Percentiles rank a stretch among this genome's conserved stretches.
phyloP scores from a whole-genome alignment of 192 early-diverging fungal species.

The Coemansia sp. region DNA sequence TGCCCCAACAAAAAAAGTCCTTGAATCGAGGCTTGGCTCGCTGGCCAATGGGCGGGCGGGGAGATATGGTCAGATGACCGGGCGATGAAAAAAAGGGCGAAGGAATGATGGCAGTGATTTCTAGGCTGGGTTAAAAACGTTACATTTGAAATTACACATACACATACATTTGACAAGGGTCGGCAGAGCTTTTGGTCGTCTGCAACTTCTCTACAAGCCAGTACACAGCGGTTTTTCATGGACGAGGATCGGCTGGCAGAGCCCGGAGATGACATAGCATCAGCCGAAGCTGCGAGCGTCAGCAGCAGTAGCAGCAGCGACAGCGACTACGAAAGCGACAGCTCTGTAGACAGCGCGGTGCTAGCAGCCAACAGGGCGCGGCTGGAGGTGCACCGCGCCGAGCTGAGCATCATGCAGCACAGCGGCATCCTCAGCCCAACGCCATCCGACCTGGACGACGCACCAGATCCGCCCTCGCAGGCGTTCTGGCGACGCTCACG shows the following conservation, averaged over 20 bases:
- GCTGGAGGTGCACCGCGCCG: conserved; percentile 7
- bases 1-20: background rate
- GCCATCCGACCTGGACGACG: background rate
- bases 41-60: conserved; percentile 10
- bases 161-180: no score
- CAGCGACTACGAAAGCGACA: no score
- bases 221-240: no score
- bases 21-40: conserved; percentile 8
- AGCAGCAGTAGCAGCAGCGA: no score
- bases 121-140: no score
- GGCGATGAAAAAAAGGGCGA: background rate
- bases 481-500: conserved; percentile 11
- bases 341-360: no score
- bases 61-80: conserved; percentile 5
- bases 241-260: no score
- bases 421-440: conserved; percentile 6
- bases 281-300: no score
- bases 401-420: conserved; percentile 21
- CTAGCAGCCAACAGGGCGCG: background rate
- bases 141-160: no score
- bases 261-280: no score
- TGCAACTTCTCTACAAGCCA: no score
- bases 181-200: no score
- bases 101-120: background rate
- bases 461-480: background rate